Evolutionary conservation across 1,284 basidiomycete species (phyloP).

Genomic region (Malassezia nana): DNA sequence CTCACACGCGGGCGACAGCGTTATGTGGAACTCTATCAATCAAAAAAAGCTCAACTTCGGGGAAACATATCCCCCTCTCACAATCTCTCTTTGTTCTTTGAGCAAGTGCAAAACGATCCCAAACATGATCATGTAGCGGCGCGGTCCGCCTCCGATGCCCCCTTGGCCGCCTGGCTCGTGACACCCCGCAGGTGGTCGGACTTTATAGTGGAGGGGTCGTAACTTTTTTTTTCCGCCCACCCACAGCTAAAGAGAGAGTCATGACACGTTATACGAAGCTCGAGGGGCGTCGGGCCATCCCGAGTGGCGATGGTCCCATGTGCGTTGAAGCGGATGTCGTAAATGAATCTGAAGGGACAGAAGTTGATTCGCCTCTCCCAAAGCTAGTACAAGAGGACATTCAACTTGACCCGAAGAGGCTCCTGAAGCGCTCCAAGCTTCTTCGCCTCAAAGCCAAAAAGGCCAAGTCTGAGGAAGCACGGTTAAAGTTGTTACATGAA

Average conservation of each 20-base stretch:
- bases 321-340: background rate
- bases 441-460: conserved; percentile 41
- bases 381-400: background rate
- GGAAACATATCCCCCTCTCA: background rate
- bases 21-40: background rate
- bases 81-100: background rate
- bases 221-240: conserved; percentile 4
- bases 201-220: conserved; percentile 1
- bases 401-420: conserved; percentile 17
- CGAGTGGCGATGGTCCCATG: background rate
- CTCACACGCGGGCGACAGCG: background rate
- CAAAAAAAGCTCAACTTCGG: background rate
- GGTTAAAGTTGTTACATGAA: conserved; percentile 19
- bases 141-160: background rate
- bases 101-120: background rate
- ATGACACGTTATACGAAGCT: conserved; percentile 19
- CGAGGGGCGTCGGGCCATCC: conserved; percentile 11
- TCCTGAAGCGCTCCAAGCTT: conserved; percentile 42
- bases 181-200: conserved; percentile 1
- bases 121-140: background rate
- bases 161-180: conserved; percentile 4
- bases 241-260: background rate
- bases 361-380: background rate
- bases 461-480: conserved; percentile 33
- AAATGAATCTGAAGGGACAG: background rate